Conservation (phyloP, 768 basidiomycete species). For the Rhizopogon salebrosus region DNA sequence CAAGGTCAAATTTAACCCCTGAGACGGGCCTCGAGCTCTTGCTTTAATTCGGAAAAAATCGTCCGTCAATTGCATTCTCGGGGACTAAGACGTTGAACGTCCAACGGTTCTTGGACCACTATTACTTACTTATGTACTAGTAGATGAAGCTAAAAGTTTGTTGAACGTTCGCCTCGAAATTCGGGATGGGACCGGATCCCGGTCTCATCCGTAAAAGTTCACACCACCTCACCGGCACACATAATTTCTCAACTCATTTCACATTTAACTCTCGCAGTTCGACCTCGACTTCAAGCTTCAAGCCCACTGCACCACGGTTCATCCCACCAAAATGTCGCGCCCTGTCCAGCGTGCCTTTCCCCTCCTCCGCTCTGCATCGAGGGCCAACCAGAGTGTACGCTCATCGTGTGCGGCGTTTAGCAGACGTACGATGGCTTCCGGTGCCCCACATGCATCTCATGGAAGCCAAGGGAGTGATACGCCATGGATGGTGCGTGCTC, state of each 20-base stretch:
- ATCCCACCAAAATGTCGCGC: slow-evolving; percentile 17
- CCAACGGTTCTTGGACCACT: no score
- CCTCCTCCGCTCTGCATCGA: slow-evolving; percentile 12
- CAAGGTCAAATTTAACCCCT: no score
- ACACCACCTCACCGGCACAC: background rate
- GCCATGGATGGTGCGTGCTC: slow-evolving; percentile 24
- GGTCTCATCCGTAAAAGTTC: slow-evolving; percentile 2
- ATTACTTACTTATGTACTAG: no score
- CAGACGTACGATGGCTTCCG: slow-evolving; percentile 23
- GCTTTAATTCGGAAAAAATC: no score
- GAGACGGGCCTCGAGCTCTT: no score
- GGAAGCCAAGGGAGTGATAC: slow-evolving; percentile 14
- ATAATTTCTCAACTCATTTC: background rate
- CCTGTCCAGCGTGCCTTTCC: slow-evolving; percentile 13
- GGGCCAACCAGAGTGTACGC: slow-evolving; percentile 8
- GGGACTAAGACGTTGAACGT: no score
- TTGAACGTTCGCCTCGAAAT: background rate
- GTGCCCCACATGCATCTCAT: slow-evolving; percentile 16
- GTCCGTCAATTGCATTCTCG: no score
- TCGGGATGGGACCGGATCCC: background rate
- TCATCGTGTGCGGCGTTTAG: slow-evolving; percentile 11
- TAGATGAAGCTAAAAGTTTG: no score
- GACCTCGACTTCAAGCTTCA: no score
- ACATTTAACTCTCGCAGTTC: background rate
- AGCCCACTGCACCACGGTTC: background rate